Evolutionary conservation across 768 basidiomycete species (phyloP).

Genomic region (Mycena capillaripes): DNA sequence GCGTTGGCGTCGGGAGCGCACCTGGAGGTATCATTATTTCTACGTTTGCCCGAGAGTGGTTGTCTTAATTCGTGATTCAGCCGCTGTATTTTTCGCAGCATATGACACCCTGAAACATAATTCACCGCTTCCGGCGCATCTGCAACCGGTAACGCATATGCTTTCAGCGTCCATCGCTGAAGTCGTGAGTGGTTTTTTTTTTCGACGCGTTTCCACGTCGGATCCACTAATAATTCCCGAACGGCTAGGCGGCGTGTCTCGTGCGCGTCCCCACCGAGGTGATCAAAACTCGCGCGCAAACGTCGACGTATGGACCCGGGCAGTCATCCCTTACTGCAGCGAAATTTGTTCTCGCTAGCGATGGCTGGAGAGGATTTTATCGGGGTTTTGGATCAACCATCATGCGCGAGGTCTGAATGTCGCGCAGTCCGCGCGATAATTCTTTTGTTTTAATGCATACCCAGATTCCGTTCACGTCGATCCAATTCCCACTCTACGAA

Average conservation of each 20-base stretch:
- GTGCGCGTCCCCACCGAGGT: constrained; percentile 97
- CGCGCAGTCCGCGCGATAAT: constrained; percentile 36
- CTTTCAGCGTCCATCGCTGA: constrained; percentile 71
- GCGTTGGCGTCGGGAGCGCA: constrained; percentile 25
- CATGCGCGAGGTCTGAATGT: constrained; percentile 69
- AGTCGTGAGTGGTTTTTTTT: constrained; percentile 57
- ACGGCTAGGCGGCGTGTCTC: constrained; percentile 82
- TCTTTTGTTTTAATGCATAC: constrained; percentile 42
- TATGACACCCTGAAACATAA: constrained; percentile 90
- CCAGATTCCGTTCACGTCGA: constrained; percentile 79
- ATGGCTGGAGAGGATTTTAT: constrained; percentile 87
- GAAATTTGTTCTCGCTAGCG: constrained; percentile 65
- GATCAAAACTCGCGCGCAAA: constrained; percentile 94
- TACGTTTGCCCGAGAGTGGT: neutral
- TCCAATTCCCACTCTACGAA: constrained; percentile 86
- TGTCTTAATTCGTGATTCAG: constrained; percentile 54
- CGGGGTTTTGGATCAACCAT: constrained; percentile 89
- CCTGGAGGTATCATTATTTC: constrained; percentile 14
- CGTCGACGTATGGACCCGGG: constrained; percentile 77
- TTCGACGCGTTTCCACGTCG: constrained; percentile 19
- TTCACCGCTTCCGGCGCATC: constrained; percentile 72
- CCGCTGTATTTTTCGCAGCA: constrained; percentile 94
- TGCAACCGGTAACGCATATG: constrained; percentile 65
- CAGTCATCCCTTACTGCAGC: constrained; percentile 74
- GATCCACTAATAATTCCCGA: constrained; percentile 18